Conservation (phyloP, 169 alveolate genomes). For the Perkinsus marinus region DNA sequence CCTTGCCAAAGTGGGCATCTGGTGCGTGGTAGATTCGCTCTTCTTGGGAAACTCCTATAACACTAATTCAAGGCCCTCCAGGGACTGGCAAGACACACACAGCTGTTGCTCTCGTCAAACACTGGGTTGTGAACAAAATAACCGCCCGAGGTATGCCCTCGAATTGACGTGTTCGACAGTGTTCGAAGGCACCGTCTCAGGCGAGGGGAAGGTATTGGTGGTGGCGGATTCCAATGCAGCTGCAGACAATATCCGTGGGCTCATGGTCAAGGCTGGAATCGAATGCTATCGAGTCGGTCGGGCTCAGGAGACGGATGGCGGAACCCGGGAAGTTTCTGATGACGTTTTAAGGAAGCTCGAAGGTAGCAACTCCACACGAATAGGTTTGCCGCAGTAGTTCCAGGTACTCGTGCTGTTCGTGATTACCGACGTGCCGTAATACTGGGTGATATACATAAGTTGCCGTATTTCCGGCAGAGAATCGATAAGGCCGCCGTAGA, state of each 20-base stretch:
- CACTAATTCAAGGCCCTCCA: slow-evolving; percentile 37
- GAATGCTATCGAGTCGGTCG: not conserved
- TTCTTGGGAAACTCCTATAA: not conserved
- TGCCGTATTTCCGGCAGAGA: slow-evolving; percentile 37
- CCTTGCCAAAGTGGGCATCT: not conserved
- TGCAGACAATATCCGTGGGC: not conserved
- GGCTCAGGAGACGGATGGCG: not conserved
- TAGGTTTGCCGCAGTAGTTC: slow-evolving; percentile 42
- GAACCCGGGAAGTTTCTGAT: slow-evolving; percentile 20
- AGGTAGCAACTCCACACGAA: slow-evolving; percentile 29
- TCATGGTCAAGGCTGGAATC: not conserved
- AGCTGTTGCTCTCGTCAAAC: slow-evolving; percentile 52
- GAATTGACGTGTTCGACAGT: not conserved
- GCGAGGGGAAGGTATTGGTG: slow-evolving; percentile 41
- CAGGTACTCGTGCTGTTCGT: slow-evolving; percentile 47
- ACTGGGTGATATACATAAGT: slow-evolving; percentile 31
- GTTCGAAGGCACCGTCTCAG: not conserved
- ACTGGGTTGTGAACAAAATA: slow-evolving; percentile 29
- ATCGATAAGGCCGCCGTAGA: slow-evolving; percentile 38
- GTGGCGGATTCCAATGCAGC: slow-evolving; percentile 60
- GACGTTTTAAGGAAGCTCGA: slow-evolving; percentile 43
- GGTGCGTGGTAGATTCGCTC: not conserved
- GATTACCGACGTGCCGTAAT: slow-evolving; percentile 32
- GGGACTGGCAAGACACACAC: slow-evolving; percentile 65
- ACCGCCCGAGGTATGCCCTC: not conserved